phyloP scores from a whole-genome alignment of 345 rosid species.

The Ceriops zippeliana region DNA sequence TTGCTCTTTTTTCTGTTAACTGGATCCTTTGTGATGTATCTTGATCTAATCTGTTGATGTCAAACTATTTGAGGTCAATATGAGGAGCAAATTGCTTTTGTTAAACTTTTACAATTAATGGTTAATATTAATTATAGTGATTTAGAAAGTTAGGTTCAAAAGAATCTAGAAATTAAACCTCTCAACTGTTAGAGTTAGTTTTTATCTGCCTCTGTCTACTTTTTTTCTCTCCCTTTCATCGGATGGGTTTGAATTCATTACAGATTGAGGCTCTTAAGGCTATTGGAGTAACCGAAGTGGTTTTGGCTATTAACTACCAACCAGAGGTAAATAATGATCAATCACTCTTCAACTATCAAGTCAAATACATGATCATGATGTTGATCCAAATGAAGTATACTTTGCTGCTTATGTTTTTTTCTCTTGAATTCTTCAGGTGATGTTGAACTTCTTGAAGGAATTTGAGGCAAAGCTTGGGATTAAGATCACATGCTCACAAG shows the following conservation, averaged over 20 bases:
- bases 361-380: neutral
- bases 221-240: neutral
- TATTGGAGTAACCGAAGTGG: constrained; percentile 87
- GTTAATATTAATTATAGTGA: neutral
- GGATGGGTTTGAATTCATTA: constrained; percentile 6
- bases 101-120: neutral
- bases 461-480: constrained; percentile 76
- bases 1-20: neutral
- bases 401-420: neutral
- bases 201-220: neutral
- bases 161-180: neutral
- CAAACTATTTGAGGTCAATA: neutral
- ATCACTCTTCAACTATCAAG: neutral
- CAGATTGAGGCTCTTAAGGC: constrained; percentile 96
- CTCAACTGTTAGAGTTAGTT: neutral
- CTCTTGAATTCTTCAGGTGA: constrained; percentile 44
- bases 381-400: neutral
- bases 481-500: constrained; percentile 87
- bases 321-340: constrained; percentile 55
- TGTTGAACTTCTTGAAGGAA: constrained; percentile 82
- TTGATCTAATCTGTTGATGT: neutral
- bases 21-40: neutral
- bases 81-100: neutral
- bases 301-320: constrained; percentile 89
- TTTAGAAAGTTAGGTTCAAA: neutral